Evolutionary conservation across 2,329 filamentous ascomycete species (phyloP), one percentile per base, ranked within the genome.

Genomic region (Thielaviopsis ethacetica): DNA sequence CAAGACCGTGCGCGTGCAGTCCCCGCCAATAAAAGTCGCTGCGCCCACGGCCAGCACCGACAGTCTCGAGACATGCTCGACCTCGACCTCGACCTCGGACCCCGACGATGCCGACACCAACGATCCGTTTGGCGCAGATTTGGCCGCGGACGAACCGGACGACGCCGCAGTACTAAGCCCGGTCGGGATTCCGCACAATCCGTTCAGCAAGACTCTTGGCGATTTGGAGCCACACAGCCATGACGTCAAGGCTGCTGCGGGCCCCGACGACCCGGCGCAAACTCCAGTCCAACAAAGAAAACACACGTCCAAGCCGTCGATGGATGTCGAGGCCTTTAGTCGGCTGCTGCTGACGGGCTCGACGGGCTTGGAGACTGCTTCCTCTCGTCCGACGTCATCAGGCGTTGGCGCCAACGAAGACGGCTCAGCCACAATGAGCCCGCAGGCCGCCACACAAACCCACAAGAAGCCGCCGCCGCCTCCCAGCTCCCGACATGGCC

Each of bases 281-380:
- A 34, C 30, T 12, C 30, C 30, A 34, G 30, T 68, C 68, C 54
- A 12, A 10, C 54, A 44, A 53, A 50, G 10, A 15, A 41, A n/a
- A 21, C 34, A 5, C 55, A 54, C 27, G 19, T 30, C 24, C 56
- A 58, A 24, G 52, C 47, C 62, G 17, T 59, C 62, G 10, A 38
- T 59, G 63, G 86, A 93, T 66, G 88, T 91, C 0, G 82, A 88
- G 66, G 83, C 86, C 7, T 93, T 93, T 71, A 84, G 83, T 66
- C 78, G 84, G 61, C 71, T 93, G 62, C 76, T 93, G 54, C 75
- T 93, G 72, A 93, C 86, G 0, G 88, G 88, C 21, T 80, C 82
- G 65, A 68, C 79, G 41, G 77, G 71, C 62, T 68, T 52, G 60
- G 67, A 30, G 65, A 62, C 38, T 51, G 30, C 52, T 30, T 19